phyloP scores from a whole-genome alignment of 2,329 filamentous ascomycete species.

The Onygenales sp. region DNA sequence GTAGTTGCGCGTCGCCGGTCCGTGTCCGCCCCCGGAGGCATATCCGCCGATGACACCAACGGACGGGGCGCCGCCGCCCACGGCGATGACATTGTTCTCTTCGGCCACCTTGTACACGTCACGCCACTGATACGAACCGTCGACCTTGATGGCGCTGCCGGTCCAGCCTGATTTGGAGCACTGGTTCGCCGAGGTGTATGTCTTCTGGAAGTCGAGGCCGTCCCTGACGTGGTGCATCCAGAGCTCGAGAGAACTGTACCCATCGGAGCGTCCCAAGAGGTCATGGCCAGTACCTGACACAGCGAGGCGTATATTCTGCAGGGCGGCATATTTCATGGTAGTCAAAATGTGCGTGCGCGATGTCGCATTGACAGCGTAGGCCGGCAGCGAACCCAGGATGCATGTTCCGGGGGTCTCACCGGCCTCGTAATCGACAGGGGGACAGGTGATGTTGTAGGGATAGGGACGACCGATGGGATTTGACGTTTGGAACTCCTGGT shows the following conservation, averaged over 20 bases:
- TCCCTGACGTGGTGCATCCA: slow-evolving; percentile 21
- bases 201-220: slow-evolving; percentile 20
- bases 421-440: slow-evolving; percentile 13
- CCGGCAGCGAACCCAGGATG: slow-evolving; percentile 13
- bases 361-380: slow-evolving; percentile 13
- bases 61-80: slow-evolving; percentile 22
- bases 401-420: slow-evolving; percentile 13
- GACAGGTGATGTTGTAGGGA: slow-evolving; percentile 15
- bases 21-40: slow-evolving; percentile 52
- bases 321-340: slow-evolving; percentile 12
- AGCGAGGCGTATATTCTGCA: slow-evolving; percentile 27
- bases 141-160: slow-evolving; percentile 21
- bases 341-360: slow-evolving; percentile 1
- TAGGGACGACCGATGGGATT: slow-evolving; percentile 15
- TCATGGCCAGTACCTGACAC: slow-evolving; percentile 51
- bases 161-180: slow-evolving; percentile 18
- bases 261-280: slow-evolving; percentile 23
- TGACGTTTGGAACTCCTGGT: slow-evolving; percentile 14
- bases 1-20: slow-evolving; percentile 42
- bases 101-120: slow-evolving; percentile 23
- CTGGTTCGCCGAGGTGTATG: slow-evolving; percentile 12
- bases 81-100: slow-evolving; percentile 18
- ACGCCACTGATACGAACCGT: slow-evolving; percentile 21
- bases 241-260: slow-evolving; percentile 32
- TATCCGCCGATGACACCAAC: slow-evolving; percentile 53